These are phyloP conservation scores for Pestalotiopsis sp. DNA, from an alignment of 2,329 filamentous ascomycete genomes.

Conservation along the genomic window DNA sequence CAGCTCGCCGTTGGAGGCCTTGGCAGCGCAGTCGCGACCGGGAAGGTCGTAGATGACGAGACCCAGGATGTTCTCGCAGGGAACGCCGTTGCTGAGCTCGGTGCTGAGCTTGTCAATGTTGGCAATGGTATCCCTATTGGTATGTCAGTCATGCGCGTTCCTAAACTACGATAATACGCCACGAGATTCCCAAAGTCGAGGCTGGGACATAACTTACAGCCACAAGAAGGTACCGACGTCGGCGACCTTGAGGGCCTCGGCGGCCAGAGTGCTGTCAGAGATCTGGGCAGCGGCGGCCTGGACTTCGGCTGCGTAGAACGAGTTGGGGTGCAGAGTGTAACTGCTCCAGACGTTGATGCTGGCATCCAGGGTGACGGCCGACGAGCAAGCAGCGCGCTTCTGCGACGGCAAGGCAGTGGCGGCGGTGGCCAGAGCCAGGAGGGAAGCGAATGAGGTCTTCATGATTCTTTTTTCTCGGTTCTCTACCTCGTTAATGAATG, in stretches of 20 bases:
- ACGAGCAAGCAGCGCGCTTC: conserved; percentile 33
- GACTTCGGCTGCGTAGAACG: conserved; percentile 30
- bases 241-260: conserved; percentile 51
- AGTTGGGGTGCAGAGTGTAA: conserved; percentile 32
- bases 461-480: background rate
- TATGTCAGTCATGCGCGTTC: background rate
- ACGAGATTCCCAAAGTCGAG: background rate
- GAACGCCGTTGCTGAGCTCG: conserved; percentile 46
- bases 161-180: background rate
- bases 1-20: conserved; percentile 60
- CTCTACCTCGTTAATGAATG: background rate
- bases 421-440: conserved; percentile 38
- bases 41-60: conserved; percentile 61
- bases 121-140: conserved; percentile 47
- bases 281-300: conserved; percentile 25
- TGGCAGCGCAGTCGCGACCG: conserved; percentile 59
- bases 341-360: conserved; percentile 29
- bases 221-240: conserved; percentile 56
- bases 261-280: conserved; percentile 50
- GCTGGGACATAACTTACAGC: conserved; percentile 38
- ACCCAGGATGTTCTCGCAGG: conserved; percentile 38
- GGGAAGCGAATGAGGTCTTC: conserved; percentile 11
- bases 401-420: conserved; percentile 49
- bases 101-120: conserved; percentile 50
- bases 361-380: conserved; percentile 30